Evolutionary conservation across 2,329 filamentous ascomycete species (phyloP).

Genomic region (Helotiales sp.): DNA sequence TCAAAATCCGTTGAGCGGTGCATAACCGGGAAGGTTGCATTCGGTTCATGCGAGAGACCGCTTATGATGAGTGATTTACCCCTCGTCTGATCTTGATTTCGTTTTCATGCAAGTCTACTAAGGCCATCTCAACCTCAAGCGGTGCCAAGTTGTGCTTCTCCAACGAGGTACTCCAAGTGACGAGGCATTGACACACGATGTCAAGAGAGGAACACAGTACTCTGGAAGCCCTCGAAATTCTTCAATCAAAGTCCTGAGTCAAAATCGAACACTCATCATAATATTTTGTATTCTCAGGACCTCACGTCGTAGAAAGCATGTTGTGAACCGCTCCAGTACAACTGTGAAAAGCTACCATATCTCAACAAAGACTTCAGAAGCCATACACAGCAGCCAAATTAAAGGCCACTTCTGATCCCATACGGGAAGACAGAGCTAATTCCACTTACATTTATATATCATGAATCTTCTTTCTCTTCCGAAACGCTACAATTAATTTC

Average conservation of each 20-base stretch:
- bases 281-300: too few species aligned
- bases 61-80: background rate
- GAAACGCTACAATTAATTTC: background rate
- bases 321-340: conserved; percentile 2
- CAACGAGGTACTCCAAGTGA: too few species aligned
- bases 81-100: background rate
- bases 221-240: too few species aligned
- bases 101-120: background rate
- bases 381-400: background rate
- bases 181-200: background rate
- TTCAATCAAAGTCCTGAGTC: background rate
- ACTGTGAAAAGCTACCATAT: background rate
- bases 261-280: too few species aligned
- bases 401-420: too few species aligned
- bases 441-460: too few species aligned
- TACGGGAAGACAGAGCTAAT: too few species aligned
- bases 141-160: background rate
- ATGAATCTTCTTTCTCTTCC: background rate
- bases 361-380: background rate
- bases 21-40: background rate
- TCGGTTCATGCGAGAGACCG: background rate
- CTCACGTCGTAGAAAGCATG: too few species aligned
- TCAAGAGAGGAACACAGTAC: background rate
- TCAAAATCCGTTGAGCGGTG: conserved; percentile 1
- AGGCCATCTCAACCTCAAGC: background rate